Evolutionary conservation across 352 stramenopile genomes (phyloP).

Genomic region (Globisporangium abappressorium): DNA sequence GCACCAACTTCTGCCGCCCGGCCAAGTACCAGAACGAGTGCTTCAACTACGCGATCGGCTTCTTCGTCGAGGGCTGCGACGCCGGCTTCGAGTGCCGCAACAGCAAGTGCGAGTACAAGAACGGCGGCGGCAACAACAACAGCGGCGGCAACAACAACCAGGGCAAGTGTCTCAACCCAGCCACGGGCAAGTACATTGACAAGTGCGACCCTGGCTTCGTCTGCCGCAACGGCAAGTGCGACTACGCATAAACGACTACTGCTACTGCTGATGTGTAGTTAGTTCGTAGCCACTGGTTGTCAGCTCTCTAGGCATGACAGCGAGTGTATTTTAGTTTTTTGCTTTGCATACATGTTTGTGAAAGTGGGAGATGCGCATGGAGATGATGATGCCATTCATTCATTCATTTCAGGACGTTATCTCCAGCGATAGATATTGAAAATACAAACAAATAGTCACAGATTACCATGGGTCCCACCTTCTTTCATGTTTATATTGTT

Average conservation of each 20-base stretch:
- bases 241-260: conserved; percentile 14
- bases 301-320: no score
- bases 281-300: no score
- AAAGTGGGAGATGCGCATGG: no score
- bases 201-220: conserved; percentile 16
- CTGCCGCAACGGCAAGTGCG: conserved; percentile 16
- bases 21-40: conserved; percentile 8
- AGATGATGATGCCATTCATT: no score
- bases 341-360: no score
- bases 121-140: neutral
- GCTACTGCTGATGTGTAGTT: no score
- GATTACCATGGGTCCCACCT: no score
- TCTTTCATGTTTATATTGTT: no score
- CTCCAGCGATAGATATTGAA: no score
- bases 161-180: conserved; percentile 12
- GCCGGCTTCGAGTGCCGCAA: conserved; percentile 13
- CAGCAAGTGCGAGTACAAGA: conserved; percentile 13
- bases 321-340: no score
- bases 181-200: conserved; percentile 15
- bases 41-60: conserved; percentile 16
- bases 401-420: no score
- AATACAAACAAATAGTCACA: no score
- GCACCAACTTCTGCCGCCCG: conserved; percentile 12
- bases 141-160: neutral
- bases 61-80: conserved; percentile 11